Evolutionary conservation across 2,329 filamentous ascomycete genomes (phyloP).

Genomic region (Fusarium proliferatum): DNA sequence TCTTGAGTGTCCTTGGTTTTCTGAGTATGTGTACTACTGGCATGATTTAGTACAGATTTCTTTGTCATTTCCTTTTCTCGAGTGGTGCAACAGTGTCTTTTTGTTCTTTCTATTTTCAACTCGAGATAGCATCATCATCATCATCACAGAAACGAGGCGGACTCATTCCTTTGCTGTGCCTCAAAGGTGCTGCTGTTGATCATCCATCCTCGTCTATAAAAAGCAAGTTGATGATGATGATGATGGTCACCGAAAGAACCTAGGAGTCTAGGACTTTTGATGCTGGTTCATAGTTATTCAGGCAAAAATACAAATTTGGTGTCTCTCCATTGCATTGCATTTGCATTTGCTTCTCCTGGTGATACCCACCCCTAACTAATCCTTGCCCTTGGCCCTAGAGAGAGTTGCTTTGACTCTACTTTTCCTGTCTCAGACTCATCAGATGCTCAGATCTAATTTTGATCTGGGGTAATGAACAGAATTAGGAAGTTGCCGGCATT

Average conservation of each 20-base stretch:
- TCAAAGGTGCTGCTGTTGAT: slow-evolving; percentile 11
- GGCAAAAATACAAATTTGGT: slow-evolving; percentile 6
- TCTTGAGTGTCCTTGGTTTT: not conserved
- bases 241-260: not conserved
- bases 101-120: not conserved
- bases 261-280: not conserved
- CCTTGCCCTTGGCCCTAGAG: not conserved
- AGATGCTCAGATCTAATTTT: slow-evolving; percentile 1
- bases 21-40: not conserved
- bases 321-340: slow-evolving; percentile 2
- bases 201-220: slow-evolving; percentile 5
- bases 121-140: not conserved
- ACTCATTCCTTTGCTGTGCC: slow-evolving; percentile 12
- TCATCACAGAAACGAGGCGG: not conserved
- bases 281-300: not conserved
- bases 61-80: not conserved
- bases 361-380: slow-evolving; percentile 18
- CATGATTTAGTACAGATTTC: not conserved
- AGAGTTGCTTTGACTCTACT: not conserved
- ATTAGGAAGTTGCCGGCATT: slow-evolving; percentile 17
- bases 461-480: slow-evolving; percentile 9
- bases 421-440: not conserved
- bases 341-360: not conserved
- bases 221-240: slow-evolving; percentile 2
- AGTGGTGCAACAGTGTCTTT: not conserved